Evolutionary conservation across 192 early-diverging fungal genomes (phyloP).

Genomic region (Coemansia sp.): DNA sequence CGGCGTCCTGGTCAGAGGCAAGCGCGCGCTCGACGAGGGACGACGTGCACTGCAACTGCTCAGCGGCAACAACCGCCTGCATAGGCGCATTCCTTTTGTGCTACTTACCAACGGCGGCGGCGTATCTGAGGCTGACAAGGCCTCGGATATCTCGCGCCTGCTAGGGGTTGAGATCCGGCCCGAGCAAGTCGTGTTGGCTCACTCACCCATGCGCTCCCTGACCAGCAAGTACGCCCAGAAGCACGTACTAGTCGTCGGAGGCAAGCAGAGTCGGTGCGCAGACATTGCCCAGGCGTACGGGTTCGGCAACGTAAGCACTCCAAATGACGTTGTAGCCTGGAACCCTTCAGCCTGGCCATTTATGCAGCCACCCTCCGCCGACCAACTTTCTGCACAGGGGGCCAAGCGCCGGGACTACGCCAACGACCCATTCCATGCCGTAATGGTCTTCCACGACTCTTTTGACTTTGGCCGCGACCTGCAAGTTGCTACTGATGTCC

Average conservation of each 20-base stretch:
- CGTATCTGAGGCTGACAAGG: constrained; percentile 71
- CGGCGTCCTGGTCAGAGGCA: constrained; percentile 86
- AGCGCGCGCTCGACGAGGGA: constrained; percentile 66
- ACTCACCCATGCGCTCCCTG: constrained; percentile 82
- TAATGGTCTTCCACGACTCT: constrained; percentile 88
- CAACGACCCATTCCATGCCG: constrained; percentile 61
- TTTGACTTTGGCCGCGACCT: constrained; percentile 86
- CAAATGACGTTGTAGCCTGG: constrained; percentile 70
- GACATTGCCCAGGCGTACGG: constrained; percentile 70
- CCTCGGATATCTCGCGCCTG: constrained; percentile 62
- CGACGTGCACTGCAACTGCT: constrained; percentile 67
- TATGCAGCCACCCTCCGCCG: constrained; percentile 17
- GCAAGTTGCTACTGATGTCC: constrained; percentile 76
- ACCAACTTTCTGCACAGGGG: constrained; percentile 4
- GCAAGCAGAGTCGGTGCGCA: constrained; percentile 58
- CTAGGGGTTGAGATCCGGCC: constrained; percentile 63
- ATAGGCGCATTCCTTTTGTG: constrained; percentile 68
- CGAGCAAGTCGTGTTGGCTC: constrained; percentile 76
- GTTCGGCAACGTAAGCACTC: constrained; percentile 66
- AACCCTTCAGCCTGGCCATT: constrained; percentile 72
- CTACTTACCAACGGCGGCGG: constrained; percentile 91
- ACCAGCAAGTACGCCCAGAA: constrained; percentile 61
- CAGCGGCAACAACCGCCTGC: constrained; percentile 57
- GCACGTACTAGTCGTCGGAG: constrained; percentile 78
- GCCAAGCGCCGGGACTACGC: constrained; percentile 29